Evolutionary conservation across 345 rosid genomes (phyloP).

Genomic region (Dipteronia sinensis): DNA sequence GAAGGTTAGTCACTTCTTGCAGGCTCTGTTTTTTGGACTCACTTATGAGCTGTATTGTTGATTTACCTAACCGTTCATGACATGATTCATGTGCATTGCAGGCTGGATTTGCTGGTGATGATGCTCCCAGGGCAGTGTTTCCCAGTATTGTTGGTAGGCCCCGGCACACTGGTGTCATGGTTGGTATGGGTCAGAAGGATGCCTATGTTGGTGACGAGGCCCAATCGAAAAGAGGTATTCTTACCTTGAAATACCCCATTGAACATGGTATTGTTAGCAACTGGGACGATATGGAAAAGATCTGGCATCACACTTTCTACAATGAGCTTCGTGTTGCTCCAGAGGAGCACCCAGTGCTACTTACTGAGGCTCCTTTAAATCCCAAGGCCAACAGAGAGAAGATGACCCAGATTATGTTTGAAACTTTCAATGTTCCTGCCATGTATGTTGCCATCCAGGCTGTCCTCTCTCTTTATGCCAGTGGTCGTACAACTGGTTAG

Average conservation of each 20-base stretch:
- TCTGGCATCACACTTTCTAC: constrained; percentile 82
- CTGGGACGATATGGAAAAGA: constrained; percentile 85
- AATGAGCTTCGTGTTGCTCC: constrained; percentile 76
- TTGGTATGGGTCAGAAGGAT: constrained; percentile 81
- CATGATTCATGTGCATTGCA: constrained; percentile 17
- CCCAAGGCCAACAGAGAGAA: constrained; percentile 74
- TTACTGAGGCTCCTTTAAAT: constrained; percentile 67
- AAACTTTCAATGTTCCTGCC: constrained; percentile 68
- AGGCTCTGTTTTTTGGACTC: neutral
- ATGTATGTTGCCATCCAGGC: constrained; percentile 74
- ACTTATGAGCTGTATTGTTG: neutral
- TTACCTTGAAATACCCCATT: constrained; percentile 72
- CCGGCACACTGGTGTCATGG: constrained; percentile 80
- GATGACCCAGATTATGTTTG: constrained; percentile 86
- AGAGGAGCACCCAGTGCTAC: constrained; percentile 65
- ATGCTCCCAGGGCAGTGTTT: constrained; percentile 70
- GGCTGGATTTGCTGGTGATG: constrained; percentile 80
- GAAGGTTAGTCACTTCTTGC: constrained; percentile 44
- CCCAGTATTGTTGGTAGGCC: constrained; percentile 77
- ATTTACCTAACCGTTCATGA: neutral
- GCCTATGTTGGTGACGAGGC: constrained; percentile 82
- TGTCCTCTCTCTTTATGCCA: constrained; percentile 59
- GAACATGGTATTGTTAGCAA: constrained; percentile 80
- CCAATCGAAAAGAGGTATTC: constrained; percentile 75
- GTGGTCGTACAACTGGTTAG: constrained; percentile 70